Conservation (phyloP, 1,284 basidiomycete species). For the Leucocoprinus gongylophorus region DNA sequence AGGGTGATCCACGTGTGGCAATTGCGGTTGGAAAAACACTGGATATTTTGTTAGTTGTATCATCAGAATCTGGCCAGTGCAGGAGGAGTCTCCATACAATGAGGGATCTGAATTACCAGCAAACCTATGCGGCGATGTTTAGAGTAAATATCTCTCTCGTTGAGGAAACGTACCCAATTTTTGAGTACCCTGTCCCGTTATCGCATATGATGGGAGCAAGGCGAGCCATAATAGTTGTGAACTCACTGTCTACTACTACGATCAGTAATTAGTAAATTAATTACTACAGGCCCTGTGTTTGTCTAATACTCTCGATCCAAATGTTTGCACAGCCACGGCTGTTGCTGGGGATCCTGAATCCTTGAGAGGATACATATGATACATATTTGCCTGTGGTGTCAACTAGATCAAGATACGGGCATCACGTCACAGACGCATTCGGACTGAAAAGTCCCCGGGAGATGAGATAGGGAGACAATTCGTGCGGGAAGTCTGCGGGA, state of each 20-base stretch:
- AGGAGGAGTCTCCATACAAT: constrained; percentile 53
- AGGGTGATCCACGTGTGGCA: constrained; percentile 69
- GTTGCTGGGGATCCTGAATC: too few species aligned
- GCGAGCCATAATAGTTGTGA: constrained; percentile 51
- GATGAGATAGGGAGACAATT: too few species aligned
- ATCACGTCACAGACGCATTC: too few species aligned
- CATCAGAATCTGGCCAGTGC: constrained; percentile 11
- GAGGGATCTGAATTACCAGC: constrained; percentile 99
- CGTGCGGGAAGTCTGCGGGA: too few species aligned
- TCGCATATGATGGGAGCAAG: constrained; percentile 92
- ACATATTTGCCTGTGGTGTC: too few species aligned
- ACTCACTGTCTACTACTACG: neutral
- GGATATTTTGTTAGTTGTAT: constrained; percentile 2
- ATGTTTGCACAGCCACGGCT: constrained; percentile 6
- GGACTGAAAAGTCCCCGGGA: too few species aligned
- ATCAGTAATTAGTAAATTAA: neutral
- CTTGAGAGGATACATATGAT: too few species aligned
- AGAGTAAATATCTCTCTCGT: neutral
- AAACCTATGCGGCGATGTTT: constrained; percentile 53
- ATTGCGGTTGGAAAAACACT: constrained; percentile 97
- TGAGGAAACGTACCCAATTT: constrained; percentile 74
- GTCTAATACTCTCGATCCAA: neutral
- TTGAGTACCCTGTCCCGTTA: constrained; percentile 97
- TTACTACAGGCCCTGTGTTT: constrained; percentile 5
- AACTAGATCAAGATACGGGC: too few species aligned